Conservation (phyloP, 495 filamentous ascomycete species). For the Aspergillus nidulans region DNA sequence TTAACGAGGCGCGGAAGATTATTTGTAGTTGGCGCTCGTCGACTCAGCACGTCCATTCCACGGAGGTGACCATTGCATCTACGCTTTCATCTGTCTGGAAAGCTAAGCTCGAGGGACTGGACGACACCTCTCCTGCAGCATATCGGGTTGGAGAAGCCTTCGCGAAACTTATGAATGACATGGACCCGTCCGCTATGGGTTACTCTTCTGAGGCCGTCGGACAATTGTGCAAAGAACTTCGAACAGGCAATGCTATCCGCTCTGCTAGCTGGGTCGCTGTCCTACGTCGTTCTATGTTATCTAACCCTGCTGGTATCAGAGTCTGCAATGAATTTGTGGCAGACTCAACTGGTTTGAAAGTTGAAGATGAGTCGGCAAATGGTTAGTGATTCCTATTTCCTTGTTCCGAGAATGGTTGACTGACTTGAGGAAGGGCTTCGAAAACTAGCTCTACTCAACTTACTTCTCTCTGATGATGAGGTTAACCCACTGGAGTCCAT, state of each 20-base stretch:
- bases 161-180: constrained; percentile 34
- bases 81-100: constrained; percentile 34
- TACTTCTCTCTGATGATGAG: constrained; percentile 48
- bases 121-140: constrained; percentile 27
- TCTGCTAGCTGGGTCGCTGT: constrained; percentile 39
- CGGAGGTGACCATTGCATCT: constrained; percentile 19
- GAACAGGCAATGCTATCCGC: constrained; percentile 35
- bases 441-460: constrained; percentile 56
- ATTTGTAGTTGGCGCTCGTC: constrained; percentile 46
- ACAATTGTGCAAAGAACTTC: constrained; percentile 32
- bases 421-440: constrained; percentile 40
- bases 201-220: constrained; percentile 32
- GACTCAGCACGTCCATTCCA: constrained; percentile 13
- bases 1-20: constrained; percentile 52
- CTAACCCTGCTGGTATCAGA: constrained; percentile 35
- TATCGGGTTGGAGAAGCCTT: constrained; percentile 41
- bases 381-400: constrained; percentile 30
- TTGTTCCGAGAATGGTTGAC: not conserved
- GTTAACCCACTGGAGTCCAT: constrained; percentile 42
- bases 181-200: constrained; percentile 19
- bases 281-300: constrained; percentile 31
- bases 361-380: constrained; percentile 30
- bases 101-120: constrained; percentile 28
- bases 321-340: constrained; percentile 58
- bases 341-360: constrained; percentile 51